Evolutionary conservation across 306 rosid species (phyloP).

Genomic region (cucumber (Cucumis sativus)): Cucumber_9930_V3 NC_026657.2:28162001-28162500

Average conservation of each 20-base stretch:
- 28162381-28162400: not conserved
- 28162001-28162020: no score
- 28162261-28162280: not conserved
- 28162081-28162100: no score
- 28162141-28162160: not conserved
- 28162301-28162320: not conserved
- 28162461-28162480: not conserved
- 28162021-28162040: no score
- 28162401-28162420: not conserved
- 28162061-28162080: no score
- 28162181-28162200: not conserved
- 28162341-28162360: not conserved
- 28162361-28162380: not conserved
- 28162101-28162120: not conserved
- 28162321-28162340: not conserved
- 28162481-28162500: no score
- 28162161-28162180: not conserved
- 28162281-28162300: not conserved
- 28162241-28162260: constrained; percentile 8
- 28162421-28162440: not conserved
- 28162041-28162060: no score
- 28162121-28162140: not conserved
- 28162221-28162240: not conserved
- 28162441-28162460: not conserved
- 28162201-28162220: not conserved